Evolutionary conservation across 257 asterid species (phyloP).

Genomic region (Fraxinus anomala): DNA sequence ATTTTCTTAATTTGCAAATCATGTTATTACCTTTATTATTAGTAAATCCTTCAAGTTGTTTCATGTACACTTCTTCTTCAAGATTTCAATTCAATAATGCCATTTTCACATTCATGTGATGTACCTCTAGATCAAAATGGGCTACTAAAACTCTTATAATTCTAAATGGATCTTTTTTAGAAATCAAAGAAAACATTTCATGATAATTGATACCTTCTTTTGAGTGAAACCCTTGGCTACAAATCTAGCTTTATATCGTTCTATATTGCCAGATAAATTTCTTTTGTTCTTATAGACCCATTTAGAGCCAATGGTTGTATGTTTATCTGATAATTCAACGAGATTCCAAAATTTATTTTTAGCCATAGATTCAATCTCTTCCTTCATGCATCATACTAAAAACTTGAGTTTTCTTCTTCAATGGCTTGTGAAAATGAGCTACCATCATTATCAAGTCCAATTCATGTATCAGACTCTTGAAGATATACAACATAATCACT

Average conservation of each 20-base stretch:
- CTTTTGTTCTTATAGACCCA: too few species aligned
- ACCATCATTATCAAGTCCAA: too few species aligned
- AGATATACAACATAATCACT: too few species aligned
- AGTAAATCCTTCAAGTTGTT: neutral
- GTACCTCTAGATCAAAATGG: neutral
- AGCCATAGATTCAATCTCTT: neutral
- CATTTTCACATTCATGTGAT: neutral
- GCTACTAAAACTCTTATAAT: too few species aligned
- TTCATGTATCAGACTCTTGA: too few species aligned
- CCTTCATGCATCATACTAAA: neutral
- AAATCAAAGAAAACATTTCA: too few species aligned
- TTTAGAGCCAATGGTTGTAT: too few species aligned
- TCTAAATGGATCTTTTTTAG: too few species aligned
- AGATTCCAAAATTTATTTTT: neutral
- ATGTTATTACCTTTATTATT: neutral
- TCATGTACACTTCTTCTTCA: neutral
- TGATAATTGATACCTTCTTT: too few species aligned
- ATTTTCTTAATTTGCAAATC: too few species aligned
- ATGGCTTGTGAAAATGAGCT: neutral
- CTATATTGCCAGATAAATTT: too few species aligned
- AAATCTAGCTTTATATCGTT: neutral
- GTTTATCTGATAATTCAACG: too few species aligned
- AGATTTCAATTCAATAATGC: neutral
- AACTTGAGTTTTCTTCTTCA: neutral
- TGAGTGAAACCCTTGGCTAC: neutral